Base-by-base conservation (phyloP, 1,139 yeast genomes). In the Kurtzmaniella quercitrusa region DNA sequence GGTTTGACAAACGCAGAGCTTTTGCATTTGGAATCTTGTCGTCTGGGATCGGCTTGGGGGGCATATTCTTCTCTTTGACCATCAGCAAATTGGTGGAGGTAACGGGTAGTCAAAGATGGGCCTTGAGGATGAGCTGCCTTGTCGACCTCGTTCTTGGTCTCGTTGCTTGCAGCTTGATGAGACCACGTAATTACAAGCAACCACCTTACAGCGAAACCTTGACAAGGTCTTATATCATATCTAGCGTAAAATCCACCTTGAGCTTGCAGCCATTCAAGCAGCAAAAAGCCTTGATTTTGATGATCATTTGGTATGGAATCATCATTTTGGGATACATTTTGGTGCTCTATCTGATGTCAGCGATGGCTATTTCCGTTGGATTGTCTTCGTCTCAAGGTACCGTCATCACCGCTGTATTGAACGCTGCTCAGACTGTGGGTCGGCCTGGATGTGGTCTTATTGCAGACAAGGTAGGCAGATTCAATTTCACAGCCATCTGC, bases 11-110 rank as follows among this genome's bases (percentile, higher is more conserved):
- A 38, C 70, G 66, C 39, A 65, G 79, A 49, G 79, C 85, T 12
- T 58, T 78, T 7, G 83, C 85, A 0, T 70, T 77, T 65, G 88
- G 87, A 0, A 58, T 81, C 14, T 64, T 75, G 12, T 80, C 80
- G 31, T 56, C 76, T n/a, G 89, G 89, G 2, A 68, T 83, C 9
- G 89, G 89, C 10, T 49, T 77, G 8, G 89, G 88, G n/a, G 89
- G 88, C 29, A 67, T 81, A 33, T 62, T 77, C 1, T 79, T 77
- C 52, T 70, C 81, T 2, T 60, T 79, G 38, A 68, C 74, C 21
- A 61, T 77, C 27, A 74, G 78, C 51, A 66, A 66, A 24, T 56
- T 82, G 19, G 67, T 81, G 38, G 59, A 70, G 21, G 60, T 61
- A n/a, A 70, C 81, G 6, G 83, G 85, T 0, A 68, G 78, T 53